Evolutionary conservation across 139 green algal genomes (phyloP).

Genomic region (Bryopsis sp.): DNA sequence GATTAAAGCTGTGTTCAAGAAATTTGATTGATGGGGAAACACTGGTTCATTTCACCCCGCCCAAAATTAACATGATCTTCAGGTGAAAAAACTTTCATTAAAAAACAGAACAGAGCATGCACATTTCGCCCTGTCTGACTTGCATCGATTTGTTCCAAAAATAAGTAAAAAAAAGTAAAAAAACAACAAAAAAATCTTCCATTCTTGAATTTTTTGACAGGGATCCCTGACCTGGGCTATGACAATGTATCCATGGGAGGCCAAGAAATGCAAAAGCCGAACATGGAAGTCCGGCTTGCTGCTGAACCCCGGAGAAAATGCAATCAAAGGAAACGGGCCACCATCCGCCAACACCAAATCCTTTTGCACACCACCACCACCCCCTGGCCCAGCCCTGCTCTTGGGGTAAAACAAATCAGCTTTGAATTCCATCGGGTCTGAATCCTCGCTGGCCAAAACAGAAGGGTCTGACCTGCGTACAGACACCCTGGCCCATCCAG

Average conservation of each 20-base stretch:
- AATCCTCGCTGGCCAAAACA: background rate
- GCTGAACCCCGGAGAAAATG: background rate
- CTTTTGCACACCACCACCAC: background rate
- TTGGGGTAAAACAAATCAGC: background rate
- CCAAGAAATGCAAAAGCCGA: background rate
- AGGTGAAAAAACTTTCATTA: no score
- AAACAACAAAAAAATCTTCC: background rate
- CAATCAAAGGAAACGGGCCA: background rate
- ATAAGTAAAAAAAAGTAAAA: background rate
- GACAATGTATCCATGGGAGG: background rate
- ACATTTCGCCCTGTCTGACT: background rate
- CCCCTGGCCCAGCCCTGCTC: no score
- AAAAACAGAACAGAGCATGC: background rate
- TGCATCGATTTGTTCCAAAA: background rate
- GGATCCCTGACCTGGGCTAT: background rate
- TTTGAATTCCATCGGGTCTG: background rate
- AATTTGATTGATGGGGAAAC: background rate
- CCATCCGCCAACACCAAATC: background rate
- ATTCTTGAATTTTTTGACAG: background rate
- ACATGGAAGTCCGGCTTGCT: no score
- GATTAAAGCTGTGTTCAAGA: background rate
- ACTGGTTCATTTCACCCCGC: no score
- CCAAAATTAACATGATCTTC: no score
- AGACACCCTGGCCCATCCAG: background rate
- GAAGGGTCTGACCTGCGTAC: background rate